Conservation (phyloP, 305 asterid species). For the Solanum hybrid region DNA sequence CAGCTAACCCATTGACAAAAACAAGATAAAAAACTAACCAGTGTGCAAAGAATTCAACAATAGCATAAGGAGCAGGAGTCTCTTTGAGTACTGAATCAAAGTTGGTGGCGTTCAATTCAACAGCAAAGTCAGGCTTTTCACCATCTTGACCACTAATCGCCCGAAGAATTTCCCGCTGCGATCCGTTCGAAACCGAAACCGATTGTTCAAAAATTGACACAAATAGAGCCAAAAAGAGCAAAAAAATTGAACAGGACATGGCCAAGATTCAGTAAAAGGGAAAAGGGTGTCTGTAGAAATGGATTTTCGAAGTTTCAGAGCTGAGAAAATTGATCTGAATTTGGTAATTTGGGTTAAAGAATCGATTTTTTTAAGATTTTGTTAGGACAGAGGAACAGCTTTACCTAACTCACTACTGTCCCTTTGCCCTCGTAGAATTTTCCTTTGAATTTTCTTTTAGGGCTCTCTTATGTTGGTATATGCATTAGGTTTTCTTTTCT, state of each 20-base stretch:
- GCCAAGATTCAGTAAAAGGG: background rate
- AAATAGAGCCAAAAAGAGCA: background rate
- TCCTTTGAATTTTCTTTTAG: background rate
- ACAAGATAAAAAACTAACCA: constrained; percentile 34
- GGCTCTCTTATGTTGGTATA: background rate
- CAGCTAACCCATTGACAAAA: background rate
- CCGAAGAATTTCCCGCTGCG: constrained; percentile 45
- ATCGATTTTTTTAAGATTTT: background rate
- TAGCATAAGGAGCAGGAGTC: constrained; percentile 61
- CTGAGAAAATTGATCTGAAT: background rate
- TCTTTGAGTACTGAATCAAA: constrained; percentile 62
- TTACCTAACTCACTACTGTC: background rate
- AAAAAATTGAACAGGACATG: background rate
- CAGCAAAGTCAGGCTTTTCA: constrained; percentile 35
- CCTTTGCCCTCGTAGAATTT: background rate
- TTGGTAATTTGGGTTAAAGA: background rate
- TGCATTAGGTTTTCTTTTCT: background rate
- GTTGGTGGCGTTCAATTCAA: constrained; percentile 64
- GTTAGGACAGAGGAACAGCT: background rate
- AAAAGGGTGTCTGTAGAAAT: background rate
- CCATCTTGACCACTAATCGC: constrained; percentile 16
- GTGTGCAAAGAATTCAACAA: constrained; percentile 84
- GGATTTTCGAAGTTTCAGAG: background rate
- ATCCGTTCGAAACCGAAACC: constrained; percentile 22
- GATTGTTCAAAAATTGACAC: background rate